Conservation (phyloP, 768 basidiomycete species). For the Boletus sp. region DNA sequence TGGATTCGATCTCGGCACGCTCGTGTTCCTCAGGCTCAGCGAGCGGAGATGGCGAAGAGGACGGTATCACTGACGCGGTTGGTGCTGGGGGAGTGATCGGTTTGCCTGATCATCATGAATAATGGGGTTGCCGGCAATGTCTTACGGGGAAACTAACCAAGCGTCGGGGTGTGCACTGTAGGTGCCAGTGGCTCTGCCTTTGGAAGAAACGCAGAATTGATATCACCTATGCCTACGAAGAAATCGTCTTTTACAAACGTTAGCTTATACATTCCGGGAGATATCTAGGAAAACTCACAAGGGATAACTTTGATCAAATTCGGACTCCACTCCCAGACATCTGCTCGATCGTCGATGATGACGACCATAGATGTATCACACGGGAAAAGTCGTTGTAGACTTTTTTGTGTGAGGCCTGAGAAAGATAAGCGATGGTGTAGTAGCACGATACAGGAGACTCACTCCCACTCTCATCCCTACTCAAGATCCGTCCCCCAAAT, state of each 20-base stretch:
- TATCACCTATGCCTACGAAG: conserved; percentile 97
- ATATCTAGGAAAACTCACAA: conserved; percentile 50
- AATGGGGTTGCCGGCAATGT: not conserved
- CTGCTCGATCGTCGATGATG: conserved; percentile 96
- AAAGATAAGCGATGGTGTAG: conserved; percentile 11
- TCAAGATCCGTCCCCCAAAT: conserved; percentile 86
- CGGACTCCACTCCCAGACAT: conserved; percentile 98
- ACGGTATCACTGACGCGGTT: conserved; percentile 10
- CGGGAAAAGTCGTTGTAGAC: conserved; percentile 87
- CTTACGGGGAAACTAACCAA: conserved; percentile 16
- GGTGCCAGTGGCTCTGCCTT: conserved; percentile 54
- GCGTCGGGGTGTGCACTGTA: conserved; percentile 20
- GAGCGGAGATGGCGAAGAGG: conserved; percentile 12
- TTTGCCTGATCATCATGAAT: conserved; percentile 22
- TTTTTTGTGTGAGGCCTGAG: conserved; percentile 86
- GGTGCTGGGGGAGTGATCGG: conserved; percentile 12
- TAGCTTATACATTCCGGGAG: not conserved
- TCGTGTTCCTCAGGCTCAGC: conserved; percentile 40
- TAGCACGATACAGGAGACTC: conserved; percentile 32
- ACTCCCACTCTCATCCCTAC: conserved; percentile 97
- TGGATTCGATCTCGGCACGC: conserved; percentile 42
- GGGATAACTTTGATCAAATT: conserved; percentile 97
- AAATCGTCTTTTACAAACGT: conserved; percentile 72
- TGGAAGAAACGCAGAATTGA: conserved; percentile 92
- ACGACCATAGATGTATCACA: conserved; percentile 99